Evolutionary conservation across 352 stramenopile species (phyloP), one percentile per base, ranked within the genome.

Genomic region (Paralagenidium karlingii): DNA sequence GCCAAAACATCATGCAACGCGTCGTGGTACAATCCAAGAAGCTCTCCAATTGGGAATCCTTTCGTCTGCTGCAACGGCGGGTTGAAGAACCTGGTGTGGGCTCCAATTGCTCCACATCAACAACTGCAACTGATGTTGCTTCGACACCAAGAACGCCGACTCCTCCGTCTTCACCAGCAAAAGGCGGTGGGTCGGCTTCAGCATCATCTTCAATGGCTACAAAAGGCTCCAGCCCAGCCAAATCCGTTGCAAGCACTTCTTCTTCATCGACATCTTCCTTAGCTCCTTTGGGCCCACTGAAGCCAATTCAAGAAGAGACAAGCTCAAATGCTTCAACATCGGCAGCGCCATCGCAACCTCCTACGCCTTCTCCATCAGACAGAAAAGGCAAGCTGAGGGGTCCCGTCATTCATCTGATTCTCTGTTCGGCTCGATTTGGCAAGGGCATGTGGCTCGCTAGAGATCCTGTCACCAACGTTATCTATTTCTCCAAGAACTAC

Each of bases 361-460:
- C 13, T 19, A 27, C 20, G 2, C 36, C n/a, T 34, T 34, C 13
- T n/a, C 37, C 13, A 38, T 37, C 11, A 2, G 8, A 15, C 42
- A 9, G 13, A 43, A 31, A 21, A 12, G 10, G n/a, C 38, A 9
- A 43, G 32, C 5, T 31, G 32, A 16, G n/a, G n/a, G n/a, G n/a
- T n/a, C n/a, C n/a, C n/a, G 58, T 53, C 5, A 57, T 89, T 13
- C 82, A 85, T 41, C 34, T 89, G 24, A 76, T 89, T 28, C 36
- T 89, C 24, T 82, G 73, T 51, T 83, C 69, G 8, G 63, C 73
- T 3, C 63, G 76, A 7, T 89, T 89, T 19, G 76, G 76, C 12
- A 86, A 87, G 41, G 73, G 73, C 47, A 85, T 85, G 73, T 89
- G 68, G 65, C 55, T 83, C 21, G 68, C 65, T 11, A 68, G n/a